Evolutionary conservation across 768 basidiomycete genomes (phyloP).

Genomic region (Panus rudis): DNA sequence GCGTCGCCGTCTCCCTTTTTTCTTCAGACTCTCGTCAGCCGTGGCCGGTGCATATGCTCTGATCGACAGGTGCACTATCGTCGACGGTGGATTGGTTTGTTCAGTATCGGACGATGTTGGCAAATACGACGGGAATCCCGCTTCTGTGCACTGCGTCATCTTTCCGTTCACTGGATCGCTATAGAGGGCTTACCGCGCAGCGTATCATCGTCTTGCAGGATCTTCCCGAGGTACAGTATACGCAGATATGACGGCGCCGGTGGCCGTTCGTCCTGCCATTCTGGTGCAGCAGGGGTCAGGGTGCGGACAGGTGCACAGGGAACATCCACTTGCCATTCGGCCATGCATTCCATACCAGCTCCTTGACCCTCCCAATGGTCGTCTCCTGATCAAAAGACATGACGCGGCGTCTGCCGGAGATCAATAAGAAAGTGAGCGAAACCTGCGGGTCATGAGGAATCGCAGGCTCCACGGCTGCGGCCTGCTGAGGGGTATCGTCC

Average conservation of each 20-base stretch:
- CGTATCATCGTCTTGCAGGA: constrained; percentile 81
- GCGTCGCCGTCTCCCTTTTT: constrained; percentile 30
- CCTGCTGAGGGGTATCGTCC: background rate
- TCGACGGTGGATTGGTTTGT: constrained; percentile 31
- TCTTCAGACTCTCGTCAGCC: constrained; percentile 50
- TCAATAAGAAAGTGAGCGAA: constrained; percentile 63
- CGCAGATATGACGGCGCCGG: constrained; percentile 73
- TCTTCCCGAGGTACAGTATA: constrained; percentile 69
- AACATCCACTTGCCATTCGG: constrained; percentile 53
- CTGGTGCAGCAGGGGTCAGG: constrained; percentile 32
- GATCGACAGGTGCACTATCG: constrained; percentile 73
- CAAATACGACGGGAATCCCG: constrained; percentile 23
- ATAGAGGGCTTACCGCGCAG: constrained; percentile 44
- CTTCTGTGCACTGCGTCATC: constrained; percentile 15
- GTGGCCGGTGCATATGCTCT: constrained; percentile 51
- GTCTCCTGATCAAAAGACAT: constrained; percentile 74
- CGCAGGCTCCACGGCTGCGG: constrained; percentile 4
- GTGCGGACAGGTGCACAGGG: constrained; percentile 3
- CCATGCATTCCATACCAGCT: constrained; percentile 81
- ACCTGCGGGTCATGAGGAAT: constrained; percentile 60
- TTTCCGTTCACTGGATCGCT: constrained; percentile 5
- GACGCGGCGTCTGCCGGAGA: constrained; percentile 59
- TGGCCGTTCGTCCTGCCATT: constrained; percentile 75
- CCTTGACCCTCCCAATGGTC: constrained; percentile 72
- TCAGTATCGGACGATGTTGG: constrained; percentile 8